Base-by-base conservation (phyloP, 2,329 filamentous ascomycete genomes). In the Westerdykella ornata region DNA sequence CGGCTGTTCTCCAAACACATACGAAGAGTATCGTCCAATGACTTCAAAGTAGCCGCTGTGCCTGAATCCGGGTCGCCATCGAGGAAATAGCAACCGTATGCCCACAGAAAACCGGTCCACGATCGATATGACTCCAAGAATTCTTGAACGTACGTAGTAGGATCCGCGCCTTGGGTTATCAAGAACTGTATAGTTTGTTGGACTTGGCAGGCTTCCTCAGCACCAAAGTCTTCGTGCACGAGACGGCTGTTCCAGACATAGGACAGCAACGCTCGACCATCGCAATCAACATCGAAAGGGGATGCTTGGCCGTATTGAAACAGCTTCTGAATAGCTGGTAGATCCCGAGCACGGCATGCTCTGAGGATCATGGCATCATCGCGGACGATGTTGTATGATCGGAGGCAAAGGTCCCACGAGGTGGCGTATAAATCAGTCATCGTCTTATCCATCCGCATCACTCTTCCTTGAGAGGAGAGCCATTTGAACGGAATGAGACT, bases 301-400 rank as follows among this genome's bases (percentile, higher is more conserved):
- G 43, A 45, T 1, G 43, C 43, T 20, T 45, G 12, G 20, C 38
- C 22, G 19, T 38, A 45, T 18, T 45, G 13, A 17, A 45, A 45
- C 2, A 45, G 35, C 8, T 35, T 37, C 22, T 16, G 22, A 12
- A 45, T 28, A 3, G 18, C n/a, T 11, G 14, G 18, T 12, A 45
- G 6, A 38, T 45, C 43, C 13, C 18, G 18, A 7, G 33, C 35
- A 8, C 18, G 19, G 29, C 43, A 45, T 4, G 43, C 43, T 11
- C 9, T 14, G 8, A 45, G 8, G 17, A 45, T 38, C 38, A 38
- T 38, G n/a, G 41, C 42, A 29, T 38, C 14, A 11, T 39, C n/a
- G 2, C 34, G 26, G 22, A 45, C 34, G 5, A 42, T 36, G 31
- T 45, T 38, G 30, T 38, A 39, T 6, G 22, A 35, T 17, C 43